Base-by-base conservation (phyloP, 495 filamentous ascomycete genomes). In the Penicillium chermesinum region DNA sequence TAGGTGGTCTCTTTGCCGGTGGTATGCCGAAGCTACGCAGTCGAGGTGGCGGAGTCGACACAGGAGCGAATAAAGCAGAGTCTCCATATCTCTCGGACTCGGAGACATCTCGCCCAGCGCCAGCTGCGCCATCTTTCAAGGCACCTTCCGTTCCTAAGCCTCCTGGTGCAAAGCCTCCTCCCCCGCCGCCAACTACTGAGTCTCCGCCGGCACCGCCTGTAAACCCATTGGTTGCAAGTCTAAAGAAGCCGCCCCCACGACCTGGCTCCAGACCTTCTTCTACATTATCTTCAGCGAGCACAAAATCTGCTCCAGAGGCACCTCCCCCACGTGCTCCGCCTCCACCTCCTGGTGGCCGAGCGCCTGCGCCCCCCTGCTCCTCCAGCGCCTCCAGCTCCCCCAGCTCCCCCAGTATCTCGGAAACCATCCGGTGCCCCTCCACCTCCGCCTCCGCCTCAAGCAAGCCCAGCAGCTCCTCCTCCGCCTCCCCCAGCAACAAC, bases 1-100 rank as follows among this genome's bases (percentile, higher is more conserved):
- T 98, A 27, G 91, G 75, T 7, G 93, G 94, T 3, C 66, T 98
- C 19, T 95, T 98, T 59, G 89, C 88, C 7, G 90, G 89, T 22
- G 94, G 91, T 22, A 97, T 97, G 76, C 93, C 93, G 2, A 97
- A 96, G 70, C 60, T 98, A 52, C 84, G 85, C 64, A 96, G 89
- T 69, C 83, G 87, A 9, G 90, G 86, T 19, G 90, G 86, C 17
- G 93, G 91, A 16, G 74, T 98, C 45, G 83, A 95, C 65, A 96
- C 93, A 10, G 91, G 91, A 64, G 90, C 89, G 54, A 84, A 74
- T 58, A 79, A 74, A 35, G 8, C n/a, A 55, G 83, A 84, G 38
- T 81, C 89, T 17, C 77, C 87, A 44, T 93, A 95, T 57, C 71
- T 84, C 18, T 89, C 88, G 27, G 89, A 94, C 53, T 81, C 86